Conservation (phyloP, 805 yeast species). For the Blastobotrys parvus region DNA sequence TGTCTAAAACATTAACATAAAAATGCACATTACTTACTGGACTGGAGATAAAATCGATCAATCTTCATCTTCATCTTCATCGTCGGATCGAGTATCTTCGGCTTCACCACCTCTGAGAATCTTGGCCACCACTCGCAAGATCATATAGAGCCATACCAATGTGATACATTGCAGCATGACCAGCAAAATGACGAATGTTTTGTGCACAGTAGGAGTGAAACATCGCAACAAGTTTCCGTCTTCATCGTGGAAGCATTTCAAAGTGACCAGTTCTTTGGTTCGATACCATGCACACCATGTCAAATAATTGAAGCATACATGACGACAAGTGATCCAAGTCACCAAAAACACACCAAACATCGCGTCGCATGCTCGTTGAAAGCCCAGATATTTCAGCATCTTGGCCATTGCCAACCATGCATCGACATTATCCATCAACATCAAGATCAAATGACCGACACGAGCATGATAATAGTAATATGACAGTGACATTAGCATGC, state of each 20-base stretch:
- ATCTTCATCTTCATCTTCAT: conserved; percentile 40
- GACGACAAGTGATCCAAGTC: conserved; percentile 66
- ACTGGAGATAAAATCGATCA: no score
- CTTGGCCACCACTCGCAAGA: conserved; percentile 57
- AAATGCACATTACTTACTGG: no score
- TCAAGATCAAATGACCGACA: conserved; percentile 69
- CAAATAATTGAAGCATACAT: conserved; percentile 62
- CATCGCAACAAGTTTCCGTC: conserved; percentile 26
- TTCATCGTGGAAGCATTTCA: conserved; percentile 19
- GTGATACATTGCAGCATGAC: conserved; percentile 59
- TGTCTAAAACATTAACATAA: no score
- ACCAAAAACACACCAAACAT: conserved; percentile 60
- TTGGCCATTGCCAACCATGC: conserved; percentile 65
- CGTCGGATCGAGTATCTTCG: conserved; percentile 81
- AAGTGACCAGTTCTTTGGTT: conserved; percentile 35
- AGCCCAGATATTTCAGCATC: conserved; percentile 65
- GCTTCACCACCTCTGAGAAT: conserved; percentile 70
- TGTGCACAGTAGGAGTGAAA: conserved; percentile 25
- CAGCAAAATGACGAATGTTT: conserved; percentile 46
- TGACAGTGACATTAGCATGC: conserved; percentile 57
- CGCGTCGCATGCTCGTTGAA: conserved; percentile 50
- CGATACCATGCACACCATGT: conserved; percentile 49
- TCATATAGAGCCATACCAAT: conserved; percentile 67
- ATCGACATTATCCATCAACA: conserved; percentile 81
- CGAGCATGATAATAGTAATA: conserved; percentile 65